Conservation (phyloP, 2,329 filamentous ascomycete species). For the Metarhizium guizhouense region DNA sequence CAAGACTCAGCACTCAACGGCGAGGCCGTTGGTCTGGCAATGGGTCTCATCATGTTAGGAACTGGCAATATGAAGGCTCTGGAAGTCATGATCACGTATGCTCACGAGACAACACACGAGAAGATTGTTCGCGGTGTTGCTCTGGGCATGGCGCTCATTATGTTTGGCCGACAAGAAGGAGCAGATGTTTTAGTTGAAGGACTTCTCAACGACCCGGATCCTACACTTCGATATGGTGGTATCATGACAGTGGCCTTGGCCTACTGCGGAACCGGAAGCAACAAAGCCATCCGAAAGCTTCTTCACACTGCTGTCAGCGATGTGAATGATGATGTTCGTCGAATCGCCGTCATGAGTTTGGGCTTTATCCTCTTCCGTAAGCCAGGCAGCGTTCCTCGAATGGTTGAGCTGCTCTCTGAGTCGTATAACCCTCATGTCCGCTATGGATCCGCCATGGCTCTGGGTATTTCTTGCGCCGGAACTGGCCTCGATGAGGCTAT, state of each 20-base stretch:
- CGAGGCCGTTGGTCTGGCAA: conserved; percentile 88
- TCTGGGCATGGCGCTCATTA: conserved; percentile 94
- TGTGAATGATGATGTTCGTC: conserved; percentile 93
- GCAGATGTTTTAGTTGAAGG: conserved; percentile 93
- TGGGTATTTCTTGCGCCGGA: conserved; percentile 95
- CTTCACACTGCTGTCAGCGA: conserved; percentile 96
- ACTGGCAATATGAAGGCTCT: conserved; percentile 92
- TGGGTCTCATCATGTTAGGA: conserved; percentile 97
- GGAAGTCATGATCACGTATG: conserved; percentile 95
- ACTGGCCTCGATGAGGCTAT: conserved; percentile 95
- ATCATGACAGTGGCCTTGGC: conserved; percentile 98
- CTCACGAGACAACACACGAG: conserved; percentile 96
- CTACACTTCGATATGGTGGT: conserved; percentile 88
- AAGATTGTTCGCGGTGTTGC: conserved; percentile 96
- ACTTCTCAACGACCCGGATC: conserved; percentile 85
- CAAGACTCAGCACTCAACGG: conserved; percentile 93
- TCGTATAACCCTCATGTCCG: conserved; percentile 98
- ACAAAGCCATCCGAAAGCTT: conserved; percentile 94
- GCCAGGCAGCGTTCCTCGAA: conserved; percentile 90
- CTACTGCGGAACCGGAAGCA: conserved; percentile 95
- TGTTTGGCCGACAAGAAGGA: conserved; percentile 92
- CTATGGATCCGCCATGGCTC: conserved; percentile 95
- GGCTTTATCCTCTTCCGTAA: conserved; percentile 98
- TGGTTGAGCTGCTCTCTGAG: conserved; percentile 96
- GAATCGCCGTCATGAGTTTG: conserved; percentile 93